Percentiles rank a stretch among this genome's conserved stretches.
phyloP scores from a whole-genome alignment of 306 rosid genomes.

The Boehmeria nivea region DNA sequence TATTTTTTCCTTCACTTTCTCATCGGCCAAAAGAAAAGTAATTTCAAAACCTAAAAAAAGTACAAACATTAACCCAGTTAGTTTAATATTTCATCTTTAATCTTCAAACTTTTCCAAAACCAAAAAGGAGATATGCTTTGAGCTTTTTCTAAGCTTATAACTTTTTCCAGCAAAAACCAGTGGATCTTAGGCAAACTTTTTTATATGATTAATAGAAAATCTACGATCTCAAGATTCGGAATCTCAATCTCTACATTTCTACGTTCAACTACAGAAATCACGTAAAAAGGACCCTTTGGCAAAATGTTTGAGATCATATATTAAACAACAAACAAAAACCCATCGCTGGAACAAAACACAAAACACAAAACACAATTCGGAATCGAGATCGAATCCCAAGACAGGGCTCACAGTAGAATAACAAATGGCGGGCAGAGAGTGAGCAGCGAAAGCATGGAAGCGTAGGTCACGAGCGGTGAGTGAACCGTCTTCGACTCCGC shows the following conservation, averaged over 20 bases:
- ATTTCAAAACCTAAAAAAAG: too few species aligned
- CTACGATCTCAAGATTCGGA: not conserved
- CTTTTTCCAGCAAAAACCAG: not conserved
- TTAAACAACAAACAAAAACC: not conserved
- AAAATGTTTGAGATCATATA: too few species aligned
- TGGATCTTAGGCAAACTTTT: not conserved
- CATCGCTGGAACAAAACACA: not conserved
- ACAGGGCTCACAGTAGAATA: conserved; percentile 50
- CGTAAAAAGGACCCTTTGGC: not conserved
- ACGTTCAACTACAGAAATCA: not conserved
- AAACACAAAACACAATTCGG: not conserved
- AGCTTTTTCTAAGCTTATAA: too few species aligned
- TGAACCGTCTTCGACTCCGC: conserved; percentile 59
- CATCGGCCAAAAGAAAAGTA: too few species aligned
- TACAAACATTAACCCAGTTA: too few species aligned
- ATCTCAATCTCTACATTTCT: not conserved
- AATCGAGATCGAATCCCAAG: too few species aligned
- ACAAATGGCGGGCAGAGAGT: conserved; percentile 88
- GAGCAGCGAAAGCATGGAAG: conserved; percentile 74
- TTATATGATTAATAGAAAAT: too few species aligned
- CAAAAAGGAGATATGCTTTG: too few species aligned
- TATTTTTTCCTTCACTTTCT: too few species aligned
- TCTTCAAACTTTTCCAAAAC: too few species aligned
- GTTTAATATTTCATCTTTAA: too few species aligned
- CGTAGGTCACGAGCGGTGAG: conserved; percentile 71